A percentile compares a stretch with the other conserved stretches of the same genome.
Evolutionary conservation across 2,329 filamentous ascomycete species (phyloP).

Genomic region (Xylariaceae sp.): DNA sequence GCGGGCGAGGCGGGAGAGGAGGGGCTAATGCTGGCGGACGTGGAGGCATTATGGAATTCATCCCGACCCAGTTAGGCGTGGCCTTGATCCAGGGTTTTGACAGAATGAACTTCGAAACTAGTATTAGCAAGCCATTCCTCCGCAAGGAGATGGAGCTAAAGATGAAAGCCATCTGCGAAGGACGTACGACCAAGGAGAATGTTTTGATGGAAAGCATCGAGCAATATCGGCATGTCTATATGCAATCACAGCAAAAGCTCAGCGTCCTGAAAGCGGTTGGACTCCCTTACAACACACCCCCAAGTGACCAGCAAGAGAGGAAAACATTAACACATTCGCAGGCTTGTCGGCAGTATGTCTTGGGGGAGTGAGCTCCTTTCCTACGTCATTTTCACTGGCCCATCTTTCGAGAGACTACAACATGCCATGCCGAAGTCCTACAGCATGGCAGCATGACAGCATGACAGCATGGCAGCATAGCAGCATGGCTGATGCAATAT

Average conservation of each 20-base stretch:
- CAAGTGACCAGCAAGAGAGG: not conserved
- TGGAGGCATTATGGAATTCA: conserved; percentile 70
- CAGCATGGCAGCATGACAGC: not conserved
- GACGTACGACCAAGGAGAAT: conserved; percentile 63
- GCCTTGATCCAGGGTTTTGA: conserved; percentile 94
- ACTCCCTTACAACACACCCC: not conserved
- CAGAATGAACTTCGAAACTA: conserved; percentile 86
- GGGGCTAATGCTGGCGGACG: conserved; percentile 37
- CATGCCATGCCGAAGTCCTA: not conserved
- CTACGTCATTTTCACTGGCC: not conserved
- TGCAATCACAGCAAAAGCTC: conserved; percentile 72
- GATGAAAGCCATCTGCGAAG: conserved; percentile 96
- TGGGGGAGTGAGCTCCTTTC: conserved; percentile 25
- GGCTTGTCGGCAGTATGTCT: conserved; percentile 53
- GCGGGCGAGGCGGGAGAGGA: conserved; percentile 38
- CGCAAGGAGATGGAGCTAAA: conserved; percentile 96
- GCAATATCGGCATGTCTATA: conserved; percentile 82
- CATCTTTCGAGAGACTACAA: not conserved
- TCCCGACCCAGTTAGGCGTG: conserved; percentile 85
- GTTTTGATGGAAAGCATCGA: conserved; percentile 79
- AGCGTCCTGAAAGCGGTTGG: conserved; percentile 58
- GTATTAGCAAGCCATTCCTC: conserved; percentile 89
- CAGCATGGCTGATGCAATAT: conserved; percentile 4
- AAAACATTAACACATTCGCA: conserved; percentile 26
- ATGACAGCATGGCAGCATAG: not conserved